Percentiles rank a stretch among this genome's conserved stretches.
Conservation (phyloP, 192 early-diverging fungal genomes). For the Coemansia sp. region DNA sequence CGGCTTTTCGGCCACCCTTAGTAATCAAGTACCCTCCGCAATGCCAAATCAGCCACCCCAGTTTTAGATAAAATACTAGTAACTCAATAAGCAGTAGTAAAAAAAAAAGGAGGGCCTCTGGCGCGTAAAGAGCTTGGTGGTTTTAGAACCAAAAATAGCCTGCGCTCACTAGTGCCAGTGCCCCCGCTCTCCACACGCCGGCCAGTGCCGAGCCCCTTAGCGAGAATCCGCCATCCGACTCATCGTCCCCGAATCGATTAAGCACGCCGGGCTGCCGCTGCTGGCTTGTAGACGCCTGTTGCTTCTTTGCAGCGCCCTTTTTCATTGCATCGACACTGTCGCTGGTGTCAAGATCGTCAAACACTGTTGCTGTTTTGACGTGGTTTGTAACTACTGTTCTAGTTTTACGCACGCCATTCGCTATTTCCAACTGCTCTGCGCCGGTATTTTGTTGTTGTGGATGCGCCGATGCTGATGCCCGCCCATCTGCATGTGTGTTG, state of each 20-base stretch:
- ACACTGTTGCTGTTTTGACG: conserved; percentile 1
- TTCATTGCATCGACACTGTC: neutral
- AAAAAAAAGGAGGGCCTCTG: neutral
- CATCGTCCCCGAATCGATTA: conserved; percentile 10
- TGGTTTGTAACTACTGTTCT: conserved; percentile 2
- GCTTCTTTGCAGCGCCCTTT: neutral
- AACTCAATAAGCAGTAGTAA: neutral
- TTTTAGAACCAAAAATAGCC: conserved; percentile 4
- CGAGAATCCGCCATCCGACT: conserved; percentile 1
- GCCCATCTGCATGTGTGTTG: neutral
- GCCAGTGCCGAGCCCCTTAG: neutral
- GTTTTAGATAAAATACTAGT: neutral
- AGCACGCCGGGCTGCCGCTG: conserved; percentile 3
- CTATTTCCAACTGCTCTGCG: neutral
- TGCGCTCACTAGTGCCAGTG: neutral
- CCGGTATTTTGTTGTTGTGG: neutral
- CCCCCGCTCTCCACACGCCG: neutral
- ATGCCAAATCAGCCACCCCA: neutral
- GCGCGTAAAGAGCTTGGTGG: neutral
- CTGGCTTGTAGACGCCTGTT: neutral
- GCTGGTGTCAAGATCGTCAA: neutral
- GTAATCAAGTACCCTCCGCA: neutral
- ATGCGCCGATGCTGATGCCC: neutral
- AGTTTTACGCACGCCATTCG: neutral
- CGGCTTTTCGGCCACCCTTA: neutral